Conservation (phyloP, 108 stramenopile species). For the Skeletonema tropicum region DNA sequence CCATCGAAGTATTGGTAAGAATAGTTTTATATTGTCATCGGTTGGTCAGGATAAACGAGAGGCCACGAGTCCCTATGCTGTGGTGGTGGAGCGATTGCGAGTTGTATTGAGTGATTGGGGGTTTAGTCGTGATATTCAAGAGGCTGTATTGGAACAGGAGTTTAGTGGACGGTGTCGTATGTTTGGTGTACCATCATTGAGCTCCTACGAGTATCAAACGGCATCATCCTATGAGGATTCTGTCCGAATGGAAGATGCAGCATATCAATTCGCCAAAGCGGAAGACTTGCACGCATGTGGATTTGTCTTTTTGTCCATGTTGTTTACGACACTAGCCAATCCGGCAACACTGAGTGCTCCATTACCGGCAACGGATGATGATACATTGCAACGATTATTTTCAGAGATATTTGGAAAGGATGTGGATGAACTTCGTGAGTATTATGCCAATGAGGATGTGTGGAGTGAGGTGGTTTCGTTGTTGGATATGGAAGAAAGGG, state of each 20-base stretch:
- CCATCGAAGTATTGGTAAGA: conserved; percentile 82
- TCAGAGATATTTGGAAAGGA: conserved; percentile 84
- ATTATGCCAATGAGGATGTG: conserved; percentile 78
- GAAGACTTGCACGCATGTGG: conserved; percentile 88
- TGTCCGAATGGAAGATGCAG: conserved; percentile 11
- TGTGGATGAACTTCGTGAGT: conserved; percentile 78
- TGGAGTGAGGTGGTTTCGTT: conserved; percentile 70
- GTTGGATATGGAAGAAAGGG: conserved; percentile 73
- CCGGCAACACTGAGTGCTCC: conserved; percentile 50
- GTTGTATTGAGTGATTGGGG: conserved; percentile 83
- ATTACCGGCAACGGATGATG: conserved; percentile 83
- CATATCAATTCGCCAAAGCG: conserved; percentile 70
- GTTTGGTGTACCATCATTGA: conserved; percentile 59
- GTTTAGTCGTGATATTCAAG: conserved; percentile 59
- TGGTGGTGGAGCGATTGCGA: conserved; percentile 33
- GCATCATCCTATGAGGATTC: not conserved
- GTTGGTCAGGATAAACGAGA: conserved; percentile 73
- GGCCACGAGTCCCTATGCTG: conserved; percentile 61
- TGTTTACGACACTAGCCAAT: conserved; percentile 75
- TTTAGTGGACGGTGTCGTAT: conserved; percentile 62
- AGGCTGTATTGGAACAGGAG: conserved; percentile 64
- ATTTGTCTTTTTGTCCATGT: conserved; percentile 76
- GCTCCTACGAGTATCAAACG: conserved; percentile 17
- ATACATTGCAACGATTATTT: conserved; percentile 77
- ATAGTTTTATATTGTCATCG: conserved; percentile 58